Conservation (phyloP, 2,329 filamentous ascomycete genomes). For the Claviceps arundinis region DNA sequence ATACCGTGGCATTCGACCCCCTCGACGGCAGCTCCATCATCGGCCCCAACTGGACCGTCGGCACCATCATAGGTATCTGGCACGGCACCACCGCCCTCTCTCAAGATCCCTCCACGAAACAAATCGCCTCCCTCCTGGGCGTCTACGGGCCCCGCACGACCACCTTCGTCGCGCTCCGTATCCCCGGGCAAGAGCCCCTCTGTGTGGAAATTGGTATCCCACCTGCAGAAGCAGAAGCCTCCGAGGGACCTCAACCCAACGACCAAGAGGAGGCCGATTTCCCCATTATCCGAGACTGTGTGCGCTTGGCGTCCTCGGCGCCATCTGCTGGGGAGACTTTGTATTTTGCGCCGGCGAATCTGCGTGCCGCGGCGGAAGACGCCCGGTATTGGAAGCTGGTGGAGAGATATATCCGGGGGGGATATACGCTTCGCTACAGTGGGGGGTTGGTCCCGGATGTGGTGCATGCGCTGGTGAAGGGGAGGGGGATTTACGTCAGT, state of each 20-base stretch:
- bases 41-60: constrained; percentile 43
- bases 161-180: constrained; percentile 39
- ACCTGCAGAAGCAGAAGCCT: background rate
- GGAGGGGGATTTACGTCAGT: constrained; percentile 47
- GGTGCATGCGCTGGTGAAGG: constrained; percentile 45
- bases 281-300: background rate
- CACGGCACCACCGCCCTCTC: constrained; percentile 31
- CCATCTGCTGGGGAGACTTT: constrained; percentile 29
- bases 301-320: background rate
- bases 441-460: constrained; percentile 50
- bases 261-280: background rate
- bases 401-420: constrained; percentile 32
- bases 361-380: constrained; percentile 41
- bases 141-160: constrained; percentile 43
- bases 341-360: constrained; percentile 51
- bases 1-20: constrained; percentile 49
- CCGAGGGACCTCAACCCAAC: background rate
- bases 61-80: constrained; percentile 49
- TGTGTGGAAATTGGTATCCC: constrained; percentile 40
- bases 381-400: constrained; percentile 35
- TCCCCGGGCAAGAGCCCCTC: constrained; percentile 22
- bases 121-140: constrained; percentile 37
- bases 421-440: constrained; percentile 47
- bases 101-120: constrained; percentile 23
- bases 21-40: constrained; percentile 51